Conservation (phyloP, 768 basidiomycete genomes). For the Pleurotus djamor region DNA sequence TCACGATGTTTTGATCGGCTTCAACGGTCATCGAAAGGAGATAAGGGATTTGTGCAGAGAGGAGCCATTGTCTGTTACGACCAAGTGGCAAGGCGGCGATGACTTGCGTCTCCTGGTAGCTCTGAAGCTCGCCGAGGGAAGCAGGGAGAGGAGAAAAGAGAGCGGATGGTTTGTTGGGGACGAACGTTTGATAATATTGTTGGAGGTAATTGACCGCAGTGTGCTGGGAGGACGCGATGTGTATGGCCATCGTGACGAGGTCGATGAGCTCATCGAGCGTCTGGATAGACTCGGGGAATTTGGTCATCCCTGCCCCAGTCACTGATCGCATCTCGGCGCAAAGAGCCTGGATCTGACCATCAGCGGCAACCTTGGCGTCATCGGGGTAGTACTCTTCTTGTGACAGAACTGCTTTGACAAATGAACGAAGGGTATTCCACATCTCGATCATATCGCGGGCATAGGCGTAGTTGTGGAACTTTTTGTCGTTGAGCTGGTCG, state of each 20-base stretch:
- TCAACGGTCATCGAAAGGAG: slow-evolving; percentile 22
- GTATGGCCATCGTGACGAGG: slow-evolving; percentile 27
- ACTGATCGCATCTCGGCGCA: slow-evolving; percentile 21
- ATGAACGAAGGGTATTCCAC: slow-evolving; percentile 23
- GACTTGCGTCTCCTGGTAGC: slow-evolving; percentile 15
- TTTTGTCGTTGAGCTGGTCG: slow-evolving; percentile 18
- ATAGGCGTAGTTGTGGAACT: slow-evolving; percentile 27
- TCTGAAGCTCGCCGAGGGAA: slow-evolving; percentile 16
- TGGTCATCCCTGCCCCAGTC: slow-evolving; percentile 16
- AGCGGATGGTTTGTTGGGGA: slow-evolving; percentile 26
- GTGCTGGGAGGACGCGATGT: slow-evolving; percentile 28
- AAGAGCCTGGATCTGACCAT: slow-evolving; percentile 16
- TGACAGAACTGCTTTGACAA: slow-evolving; percentile 17
- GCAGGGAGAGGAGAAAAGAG: slow-evolving; percentile 20
- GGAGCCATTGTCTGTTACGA: slow-evolving; percentile 20
- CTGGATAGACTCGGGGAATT: slow-evolving; percentile 19
- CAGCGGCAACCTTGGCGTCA: slow-evolving; percentile 17
- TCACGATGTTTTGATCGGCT: slow-evolving; percentile 20
- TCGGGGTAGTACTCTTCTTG: slow-evolving; percentile 13
- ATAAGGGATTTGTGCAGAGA: slow-evolving; percentile 26
- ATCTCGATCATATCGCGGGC: slow-evolving; percentile 19
- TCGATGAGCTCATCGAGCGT: slow-evolving; percentile 24
- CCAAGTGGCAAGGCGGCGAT: slow-evolving; percentile 20
- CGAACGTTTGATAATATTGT: slow-evolving; percentile 29
- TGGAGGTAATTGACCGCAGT: slow-evolving; percentile 31